A percentile compares a stretch with the other conserved stretches of the same genome.
Conservation (phyloP, 495 filamentous ascomycete genomes). For the Penicillium pancosmium region DNA sequence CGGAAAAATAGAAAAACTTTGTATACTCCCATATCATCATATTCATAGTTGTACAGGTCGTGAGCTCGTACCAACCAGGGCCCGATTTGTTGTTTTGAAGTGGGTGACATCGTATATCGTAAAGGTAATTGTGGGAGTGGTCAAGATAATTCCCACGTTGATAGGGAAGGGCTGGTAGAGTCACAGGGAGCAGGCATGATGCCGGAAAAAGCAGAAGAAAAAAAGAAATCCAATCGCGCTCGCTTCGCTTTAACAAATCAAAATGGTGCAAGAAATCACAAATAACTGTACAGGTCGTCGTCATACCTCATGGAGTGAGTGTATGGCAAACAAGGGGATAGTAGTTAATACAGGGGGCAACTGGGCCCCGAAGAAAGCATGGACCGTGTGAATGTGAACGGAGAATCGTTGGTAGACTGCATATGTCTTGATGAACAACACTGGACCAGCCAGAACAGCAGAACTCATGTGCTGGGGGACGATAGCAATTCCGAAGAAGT, state of each 20-base stretch:
- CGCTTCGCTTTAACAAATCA: conserved; percentile 13
- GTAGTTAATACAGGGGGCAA: conserved; percentile 2
- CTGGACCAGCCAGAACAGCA: conserved; percentile 16
- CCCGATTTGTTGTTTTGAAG: neutral
- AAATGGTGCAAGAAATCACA: neutral
- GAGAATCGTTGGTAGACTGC: conserved; percentile 28
- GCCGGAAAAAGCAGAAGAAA: neutral
- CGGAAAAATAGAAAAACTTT: neutral
- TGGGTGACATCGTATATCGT: neutral
- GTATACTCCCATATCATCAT: neutral
- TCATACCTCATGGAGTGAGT: conserved; percentile 13
- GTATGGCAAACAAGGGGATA: conserved; percentile 1
- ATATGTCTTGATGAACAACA: conserved; percentile 12
- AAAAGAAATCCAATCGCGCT: conserved; percentile 14
- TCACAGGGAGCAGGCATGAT: conserved; percentile 1
- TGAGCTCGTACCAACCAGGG: conserved; percentile 11
- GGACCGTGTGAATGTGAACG: conserved; percentile 17
- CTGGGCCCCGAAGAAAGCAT: conserved; percentile 5
- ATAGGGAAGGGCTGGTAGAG: neutral
- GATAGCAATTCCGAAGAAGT: conserved; percentile 1
- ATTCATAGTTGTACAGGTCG: conserved; percentile 10
- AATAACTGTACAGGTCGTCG: conserved; percentile 11
- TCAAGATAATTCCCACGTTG: conserved; percentile 9
- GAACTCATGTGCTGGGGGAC: conserved; percentile 1
- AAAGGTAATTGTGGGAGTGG: neutral